Conservation (phyloP, 2,329 filamentous ascomycete species). For the Leptographium flavum region DNA sequence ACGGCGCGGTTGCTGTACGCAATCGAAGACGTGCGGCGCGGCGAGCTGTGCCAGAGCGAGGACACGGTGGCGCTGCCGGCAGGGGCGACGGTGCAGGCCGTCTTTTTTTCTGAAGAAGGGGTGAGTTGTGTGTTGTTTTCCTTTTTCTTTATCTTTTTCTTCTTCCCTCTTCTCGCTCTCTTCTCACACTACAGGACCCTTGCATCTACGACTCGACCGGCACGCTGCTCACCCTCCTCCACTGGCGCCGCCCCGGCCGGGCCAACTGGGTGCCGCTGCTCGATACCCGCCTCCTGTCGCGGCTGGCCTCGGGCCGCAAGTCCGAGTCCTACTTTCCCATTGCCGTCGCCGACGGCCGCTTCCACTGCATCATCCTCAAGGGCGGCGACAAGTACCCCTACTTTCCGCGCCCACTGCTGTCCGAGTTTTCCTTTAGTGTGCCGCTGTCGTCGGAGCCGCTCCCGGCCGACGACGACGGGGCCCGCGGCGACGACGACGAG, state of each 20-base stretch:
- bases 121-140: slow-evolving; percentile 31
- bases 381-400: slow-evolving; percentile 86
- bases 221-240: slow-evolving; percentile 71
- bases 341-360: slow-evolving; percentile 78
- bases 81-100: slow-evolving; percentile 57
- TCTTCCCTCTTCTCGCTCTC: neutral
- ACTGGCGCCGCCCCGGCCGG: slow-evolving; percentile 77
- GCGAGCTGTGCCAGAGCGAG: slow-evolving; percentile 88
- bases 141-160: neutral
- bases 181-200: slow-evolving; percentile 49
- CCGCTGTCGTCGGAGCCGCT: slow-evolving; percentile 49
- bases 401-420: slow-evolving; percentile 78
- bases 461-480: slow-evolving; percentile 15
- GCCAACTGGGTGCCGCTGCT: slow-evolving; percentile 86
- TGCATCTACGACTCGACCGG: slow-evolving; percentile 93
- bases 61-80: slow-evolving; percentile 77
- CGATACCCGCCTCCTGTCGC: slow-evolving; percentile 72
- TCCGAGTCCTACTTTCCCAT: slow-evolving; percentile 90
- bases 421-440: slow-evolving; percentile 84
- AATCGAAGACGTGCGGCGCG: slow-evolving; percentile 85
- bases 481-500: slow-evolving; percentile 13
- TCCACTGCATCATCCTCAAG: slow-evolving; percentile 98
- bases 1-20: slow-evolving; percentile 70
- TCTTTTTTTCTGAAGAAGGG: slow-evolving; percentile 89
- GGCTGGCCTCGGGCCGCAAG: slow-evolving; percentile 72